Conservation (phyloP, 176 grass and related monocot species). For the Echinochloa phyllopogon region DNA sequence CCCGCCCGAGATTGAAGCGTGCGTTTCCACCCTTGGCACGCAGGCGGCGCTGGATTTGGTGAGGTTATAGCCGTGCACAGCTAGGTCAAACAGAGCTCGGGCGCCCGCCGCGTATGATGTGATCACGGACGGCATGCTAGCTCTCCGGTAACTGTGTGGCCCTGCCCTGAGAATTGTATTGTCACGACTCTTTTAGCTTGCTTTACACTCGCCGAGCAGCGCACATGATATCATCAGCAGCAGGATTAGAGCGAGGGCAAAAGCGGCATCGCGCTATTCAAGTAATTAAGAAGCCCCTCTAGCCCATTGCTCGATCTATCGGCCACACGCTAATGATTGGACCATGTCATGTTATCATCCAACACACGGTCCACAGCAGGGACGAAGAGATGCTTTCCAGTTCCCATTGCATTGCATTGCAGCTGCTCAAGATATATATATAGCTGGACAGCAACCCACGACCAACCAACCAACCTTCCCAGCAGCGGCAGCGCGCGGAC, state of each 20-base stretch:
- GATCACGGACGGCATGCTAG: background rate
- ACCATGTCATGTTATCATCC: background rate
- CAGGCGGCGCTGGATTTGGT: no score
- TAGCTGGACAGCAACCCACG: constrained; percentile 18
- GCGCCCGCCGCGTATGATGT: background rate
- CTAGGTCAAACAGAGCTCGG: no score
- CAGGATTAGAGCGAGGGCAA: background rate
- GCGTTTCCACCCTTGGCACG: no score
- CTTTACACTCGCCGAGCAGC: background rate
- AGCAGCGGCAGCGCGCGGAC: no score
- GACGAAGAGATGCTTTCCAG: background rate
- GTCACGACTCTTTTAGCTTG: no score
- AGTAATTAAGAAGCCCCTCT: no score
- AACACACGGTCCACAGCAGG: background rate
- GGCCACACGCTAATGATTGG: background rate
- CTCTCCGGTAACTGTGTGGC: background rate
- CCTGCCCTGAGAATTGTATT: no score
- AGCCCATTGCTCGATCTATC: no score
- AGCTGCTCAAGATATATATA: no score
- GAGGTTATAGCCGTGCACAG: no score
- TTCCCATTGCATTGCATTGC: background rate
- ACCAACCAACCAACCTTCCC: background rate
- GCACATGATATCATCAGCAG: background rate
- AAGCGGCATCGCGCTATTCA: background rate
- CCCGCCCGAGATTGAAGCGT: no score